These are phyloP conservation scores for Colletotrichum higginsianum DNA, from an alignment of 2,329 filamentous ascomycete species.

Conservation along the genomic window DNA sequence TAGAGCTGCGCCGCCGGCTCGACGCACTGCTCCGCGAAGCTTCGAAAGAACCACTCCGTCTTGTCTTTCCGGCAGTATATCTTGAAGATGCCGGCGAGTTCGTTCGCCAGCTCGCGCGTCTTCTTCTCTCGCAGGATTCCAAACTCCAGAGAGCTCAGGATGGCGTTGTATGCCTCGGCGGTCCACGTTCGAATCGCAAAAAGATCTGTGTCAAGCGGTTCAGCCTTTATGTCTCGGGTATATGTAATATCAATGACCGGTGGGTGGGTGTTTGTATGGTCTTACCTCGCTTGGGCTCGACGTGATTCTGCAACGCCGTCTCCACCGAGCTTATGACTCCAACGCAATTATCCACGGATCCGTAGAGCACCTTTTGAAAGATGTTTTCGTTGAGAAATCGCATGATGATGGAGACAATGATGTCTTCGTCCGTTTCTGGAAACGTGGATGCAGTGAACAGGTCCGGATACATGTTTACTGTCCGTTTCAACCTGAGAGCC, in stretches of 20 bases:
- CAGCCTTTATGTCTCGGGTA: neutral
- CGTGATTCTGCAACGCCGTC: slow-evolving; percentile 51
- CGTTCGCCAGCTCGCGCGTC: slow-evolving; percentile 48
- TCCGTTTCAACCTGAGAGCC: slow-evolving; percentile 46
- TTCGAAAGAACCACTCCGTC: slow-evolving; percentile 44
- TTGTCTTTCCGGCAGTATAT: slow-evolving; percentile 49
- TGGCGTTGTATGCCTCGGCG: slow-evolving; percentile 55
- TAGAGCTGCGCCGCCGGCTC: slow-evolving; percentile 55
- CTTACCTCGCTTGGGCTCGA: slow-evolving; percentile 56
- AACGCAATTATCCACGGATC: slow-evolving; percentile 44
- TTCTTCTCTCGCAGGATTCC: slow-evolving; percentile 44
- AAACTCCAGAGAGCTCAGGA: slow-evolving; percentile 52
- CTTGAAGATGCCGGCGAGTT: slow-evolving; percentile 49
- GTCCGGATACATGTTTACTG: slow-evolving; percentile 50
- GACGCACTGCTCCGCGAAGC: slow-evolving; percentile 50
- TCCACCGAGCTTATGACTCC: slow-evolving; percentile 53
- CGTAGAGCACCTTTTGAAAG: slow-evolving; percentile 53
- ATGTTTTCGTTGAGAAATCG: slow-evolving; percentile 54
- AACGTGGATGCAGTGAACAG: slow-evolving; percentile 50
- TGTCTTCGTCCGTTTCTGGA: slow-evolving; percentile 57
- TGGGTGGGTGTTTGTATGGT: no score
- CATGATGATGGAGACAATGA: slow-evolving; percentile 53
- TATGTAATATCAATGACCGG: no score
- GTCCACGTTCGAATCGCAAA: slow-evolving; percentile 56
- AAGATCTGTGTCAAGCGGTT: slow-evolving; percentile 47